Base-by-base conservation (phyloP, 2,329 filamentous ascomycete species). In the Shiraia sp. region DNA sequence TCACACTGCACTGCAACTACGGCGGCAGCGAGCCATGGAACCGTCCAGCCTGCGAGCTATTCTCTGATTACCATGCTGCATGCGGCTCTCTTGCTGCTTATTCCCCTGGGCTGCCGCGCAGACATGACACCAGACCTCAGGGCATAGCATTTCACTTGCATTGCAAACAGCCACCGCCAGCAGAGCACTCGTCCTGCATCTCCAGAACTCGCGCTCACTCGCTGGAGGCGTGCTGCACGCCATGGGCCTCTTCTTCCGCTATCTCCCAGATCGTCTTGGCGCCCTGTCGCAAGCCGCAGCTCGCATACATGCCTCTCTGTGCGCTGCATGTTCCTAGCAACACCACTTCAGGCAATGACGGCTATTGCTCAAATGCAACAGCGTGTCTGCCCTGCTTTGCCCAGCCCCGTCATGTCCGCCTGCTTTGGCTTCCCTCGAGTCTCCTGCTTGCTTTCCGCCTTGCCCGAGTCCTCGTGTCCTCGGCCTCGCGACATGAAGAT, bases 401-500 rank as follows among this genome's bases (percentile, higher is more conserved):
- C n/a, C n/a, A n/a, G n/a, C n/a, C n/a, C n/a, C 15, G 24, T 26
- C 24, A 10, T 29, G 8, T 12, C 22, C 14, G 3, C 6, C 6
- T 13, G 15, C 23, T 31, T 24, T 6, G 8, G 14, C 32, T 33
- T 26, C 10, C 15, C 32, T 36, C 32, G 32, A 24, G 15, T 24
- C 28, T 31, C 35, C 42, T 15, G 16, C 29, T 25, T 35, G 22
- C 34, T 13, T 16, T 12, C 25, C 22, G 31, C 30, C n/a, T n/a
- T 36, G 26, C 45, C 41, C 44, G 32, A 37, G 34, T 34, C 27
- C n/a, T n/a, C n/a, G n/a, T n/a, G n/a, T n/a, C n/a, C 32, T 45
- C 48, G 34, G 48, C 37, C 51, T 53, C 53, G 38, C 49, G 29
- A 55, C 57, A 54, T 51, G 46, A 56, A 43, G 53, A 64, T 61